Base-by-base conservation (phyloP, 2,329 filamentous ascomycete species). In the Botrytis galanthina region DNA sequence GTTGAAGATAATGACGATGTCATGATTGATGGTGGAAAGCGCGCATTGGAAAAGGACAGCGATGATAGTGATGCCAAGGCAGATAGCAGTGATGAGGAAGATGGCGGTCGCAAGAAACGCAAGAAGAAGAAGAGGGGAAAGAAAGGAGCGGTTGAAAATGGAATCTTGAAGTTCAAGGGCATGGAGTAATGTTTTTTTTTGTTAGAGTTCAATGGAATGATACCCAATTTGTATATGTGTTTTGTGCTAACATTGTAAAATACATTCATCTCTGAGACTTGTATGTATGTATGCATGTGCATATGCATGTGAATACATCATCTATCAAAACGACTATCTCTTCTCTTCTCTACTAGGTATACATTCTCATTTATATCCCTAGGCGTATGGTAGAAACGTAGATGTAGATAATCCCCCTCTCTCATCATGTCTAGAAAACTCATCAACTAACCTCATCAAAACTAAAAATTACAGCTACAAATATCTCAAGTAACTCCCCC, bases 21-120 rank as follows among this genome's bases (percentile, higher is more conserved):
- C 84, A 79, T 82, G 81, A 48, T 46, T 12, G 70, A 54, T 20
- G 57, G 74, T 4, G 76, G 74, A 51, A 83, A 83, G 76, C 78
- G 80, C 73, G 32, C 67, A 51, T 37, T 74, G 20, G 75, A 70
- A 22, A 76, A 75, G 44, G 77, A 76, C 48, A 78, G 75, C 51
- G 80, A 78, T 51, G 78, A 77, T 68, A 78, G 77, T 60, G 79
- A 79, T 73, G 77, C 48, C 70, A n/a, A 86, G 0, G 87, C 88
- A 0, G 86, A 86, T 2, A 86, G 83, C 0, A 85, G 86, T 37
- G 77, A 78, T 22, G 79, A 80, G 57, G 77, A 78, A 29, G 75
- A 75, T 51, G 77, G 57, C 78, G 77, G 64, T 4, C 74, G 70
- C 67, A 73, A 75, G 51, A 80, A 79, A 76, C 80, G 78, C 75